Evolutionary conservation across 192 early-diverging fungal species (phyloP).

Genomic region (Backusella circina): DNA sequence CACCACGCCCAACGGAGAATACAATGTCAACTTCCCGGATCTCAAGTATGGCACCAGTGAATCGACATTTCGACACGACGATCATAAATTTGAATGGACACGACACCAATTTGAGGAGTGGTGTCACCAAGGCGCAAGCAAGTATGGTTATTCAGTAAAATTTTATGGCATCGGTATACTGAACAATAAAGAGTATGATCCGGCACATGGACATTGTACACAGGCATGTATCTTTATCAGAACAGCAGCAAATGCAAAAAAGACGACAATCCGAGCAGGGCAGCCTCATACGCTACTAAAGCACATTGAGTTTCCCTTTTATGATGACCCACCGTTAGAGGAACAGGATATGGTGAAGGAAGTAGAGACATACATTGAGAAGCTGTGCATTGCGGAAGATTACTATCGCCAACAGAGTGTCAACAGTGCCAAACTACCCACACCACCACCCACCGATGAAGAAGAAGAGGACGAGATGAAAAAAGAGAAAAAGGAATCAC

Average conservation of each 20-base stretch:
- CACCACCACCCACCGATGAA: background rate
- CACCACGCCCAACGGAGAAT: slow-evolving; percentile 87
- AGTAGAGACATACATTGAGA: slow-evolving; percentile 36
- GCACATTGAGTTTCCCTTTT: slow-evolving; percentile 51
- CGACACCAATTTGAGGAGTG: slow-evolving; percentile 76
- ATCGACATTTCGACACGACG: slow-evolving; percentile 66
- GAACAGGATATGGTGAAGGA: slow-evolving; percentile 28
- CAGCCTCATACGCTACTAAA: slow-evolving; percentile 30
- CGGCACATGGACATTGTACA: slow-evolving; percentile 57
- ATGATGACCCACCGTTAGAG: slow-evolving; percentile 32
- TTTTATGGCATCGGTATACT: slow-evolving; percentile 63
- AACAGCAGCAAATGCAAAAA: background rate
- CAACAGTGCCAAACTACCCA: background rate
- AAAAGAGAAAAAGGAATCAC: background rate
- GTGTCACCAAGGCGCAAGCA: slow-evolving; percentile 47
- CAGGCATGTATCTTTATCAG: slow-evolving; percentile 70
- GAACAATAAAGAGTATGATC: slow-evolving; percentile 35
- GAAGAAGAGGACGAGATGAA: background rate
- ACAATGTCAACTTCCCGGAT: slow-evolving; percentile 81
- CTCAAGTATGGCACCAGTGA: slow-evolving; percentile 69
- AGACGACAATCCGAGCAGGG: background rate
- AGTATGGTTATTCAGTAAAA: slow-evolving; percentile 63
- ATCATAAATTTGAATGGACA: slow-evolving; percentile 98
- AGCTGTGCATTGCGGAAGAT: background rate
- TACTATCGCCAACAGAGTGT: background rate